These are phyloP conservation scores for Xerocomellus chrysenteron DNA, from an alignment of 768 basidiomycete species.

Conservation along the genomic window DNA sequence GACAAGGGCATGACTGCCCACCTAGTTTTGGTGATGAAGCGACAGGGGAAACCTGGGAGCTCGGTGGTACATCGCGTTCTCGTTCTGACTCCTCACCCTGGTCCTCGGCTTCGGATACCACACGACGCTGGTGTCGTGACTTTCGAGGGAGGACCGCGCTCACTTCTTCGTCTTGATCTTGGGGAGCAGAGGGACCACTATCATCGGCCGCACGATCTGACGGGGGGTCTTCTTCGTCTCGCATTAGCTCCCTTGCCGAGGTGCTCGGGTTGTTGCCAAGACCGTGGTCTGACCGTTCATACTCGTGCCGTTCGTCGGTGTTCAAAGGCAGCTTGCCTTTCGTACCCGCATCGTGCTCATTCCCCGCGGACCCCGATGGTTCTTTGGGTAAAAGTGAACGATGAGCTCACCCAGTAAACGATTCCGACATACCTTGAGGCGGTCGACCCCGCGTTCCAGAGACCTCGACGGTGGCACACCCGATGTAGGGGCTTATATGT, in stretches of 20 bases:
- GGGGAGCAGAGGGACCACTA: background rate
- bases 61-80: background rate
- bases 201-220: slow-evolving; percentile 8
- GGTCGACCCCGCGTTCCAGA: background rate
- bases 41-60: background rate
- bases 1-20: background rate
- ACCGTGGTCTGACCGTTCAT: background rate
- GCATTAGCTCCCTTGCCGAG: background rate
- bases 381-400: background rate
- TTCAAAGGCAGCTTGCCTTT: background rate
- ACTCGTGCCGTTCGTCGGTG: background rate
- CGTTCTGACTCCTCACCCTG: slow-evolving; percentile 3
- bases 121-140: slow-evolving; percentile 5
- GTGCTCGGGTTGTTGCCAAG: no score
- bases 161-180: slow-evolving; percentile 9
- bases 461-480: slow-evolving; percentile 21
- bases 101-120: slow-evolving; percentile 11
- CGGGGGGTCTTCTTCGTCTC: background rate
- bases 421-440: background rate
- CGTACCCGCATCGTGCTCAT: background rate
- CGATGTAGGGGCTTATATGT: slow-evolving; percentile 18
- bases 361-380: background rate
- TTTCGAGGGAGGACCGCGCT: background rate
- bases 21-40: slow-evolving; percentile 9
- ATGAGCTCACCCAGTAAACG: background rate